Conservation (phyloP, 345 rosid species). For the Chamaenerion angustifolium region DNA sequence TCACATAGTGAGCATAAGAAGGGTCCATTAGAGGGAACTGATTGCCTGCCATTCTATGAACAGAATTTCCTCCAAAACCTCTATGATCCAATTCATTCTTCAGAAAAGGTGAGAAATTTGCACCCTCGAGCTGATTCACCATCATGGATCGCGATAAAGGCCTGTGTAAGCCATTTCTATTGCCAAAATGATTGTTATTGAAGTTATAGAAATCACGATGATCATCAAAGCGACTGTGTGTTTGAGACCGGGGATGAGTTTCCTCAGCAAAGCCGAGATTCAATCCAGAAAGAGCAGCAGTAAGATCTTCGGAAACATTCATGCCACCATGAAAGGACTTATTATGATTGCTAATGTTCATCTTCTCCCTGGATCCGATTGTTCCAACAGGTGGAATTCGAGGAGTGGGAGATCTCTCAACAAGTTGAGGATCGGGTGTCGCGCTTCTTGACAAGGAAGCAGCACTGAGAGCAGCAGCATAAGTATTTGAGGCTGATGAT, state of each 20-base stretch:
- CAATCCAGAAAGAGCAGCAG: conserved; percentile 43
- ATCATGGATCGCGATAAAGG: conserved; percentile 39
- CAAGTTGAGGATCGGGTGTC: conserved; percentile 53
- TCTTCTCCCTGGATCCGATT: conserved; percentile 30
- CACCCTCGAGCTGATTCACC: conserved; percentile 28
- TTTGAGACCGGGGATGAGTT: conserved; percentile 14
- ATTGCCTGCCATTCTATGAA: background rate
- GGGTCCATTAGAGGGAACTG: conserved; percentile 22
- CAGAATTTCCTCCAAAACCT: conserved; percentile 17
- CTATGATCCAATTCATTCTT: conserved; percentile 35
- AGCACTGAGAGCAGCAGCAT: conserved; percentile 49
- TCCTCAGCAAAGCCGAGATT: conserved; percentile 35
- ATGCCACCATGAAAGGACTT: conserved; percentile 19
- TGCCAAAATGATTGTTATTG: conserved; percentile 14
- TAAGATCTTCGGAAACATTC: conserved; percentile 30
- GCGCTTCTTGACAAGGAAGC: conserved; percentile 44
- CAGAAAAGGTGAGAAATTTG: conserved; percentile 34
- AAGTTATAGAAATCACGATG: conserved; percentile 20
- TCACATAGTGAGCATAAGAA: conserved; percentile 28
- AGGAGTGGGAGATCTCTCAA: conserved; percentile 47
- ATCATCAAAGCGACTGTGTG: conserved; percentile 23
- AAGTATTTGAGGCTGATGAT: conserved; percentile 31
- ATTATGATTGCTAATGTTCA: conserved; percentile 19
- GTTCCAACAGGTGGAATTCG: conserved; percentile 45
- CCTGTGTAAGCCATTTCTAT: conserved; percentile 13